A percentile compares a stretch with the other conserved stretches of the same genome.
These are phyloP conservation scores for Pueraria montana DNA, from an alignment of 306 rosid genomes.

Conservation along the genomic window DNA sequence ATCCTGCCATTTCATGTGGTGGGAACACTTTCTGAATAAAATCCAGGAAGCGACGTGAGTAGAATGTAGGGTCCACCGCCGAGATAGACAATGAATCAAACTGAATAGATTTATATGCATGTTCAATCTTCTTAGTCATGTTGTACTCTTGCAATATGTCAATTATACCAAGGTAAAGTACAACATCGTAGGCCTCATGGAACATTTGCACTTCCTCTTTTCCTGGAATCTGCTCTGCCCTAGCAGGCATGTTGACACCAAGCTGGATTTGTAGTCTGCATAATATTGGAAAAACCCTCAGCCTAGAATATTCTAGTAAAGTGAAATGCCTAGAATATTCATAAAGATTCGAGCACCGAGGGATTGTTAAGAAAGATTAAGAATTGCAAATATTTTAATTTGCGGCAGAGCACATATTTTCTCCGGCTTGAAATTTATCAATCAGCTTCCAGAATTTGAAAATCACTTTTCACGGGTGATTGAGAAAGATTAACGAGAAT, in stretches of 20 bases:
- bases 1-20: constrained; percentile 57
- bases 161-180: constrained; percentile 92
- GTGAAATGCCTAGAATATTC: constrained; percentile 16
- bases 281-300: constrained; percentile 15
- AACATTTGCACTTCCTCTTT: constrained; percentile 71
- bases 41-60: constrained; percentile 90
- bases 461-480: constrained; percentile 9
- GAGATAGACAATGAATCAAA: constrained; percentile 93
- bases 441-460: not conserved
- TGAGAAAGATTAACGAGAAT: not conserved
- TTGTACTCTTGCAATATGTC: constrained; percentile 96
- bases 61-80: constrained; percentile 93
- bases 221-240: constrained; percentile 90
- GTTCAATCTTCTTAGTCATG: constrained; percentile 93
- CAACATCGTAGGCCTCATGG: constrained; percentile 87
- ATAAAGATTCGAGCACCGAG: too few relatives aligned
- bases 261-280: constrained; percentile 95
- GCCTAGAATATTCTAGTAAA: constrained; percentile 10
- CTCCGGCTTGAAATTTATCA: constrained; percentile 29
- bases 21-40: constrained; percentile 92
- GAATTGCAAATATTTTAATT: constrained; percentile 3
- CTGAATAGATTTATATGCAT: constrained; percentile 87
- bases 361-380: too few relatives aligned
- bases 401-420: constrained; percentile 16
- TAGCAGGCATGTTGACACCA: constrained; percentile 99